A percentile compares a stretch with the other conserved stretches of the same genome.
Evolutionary conservation across 164 flowering plant species (phyloP).

Genomic region (Liquidambar formosana): DNA sequence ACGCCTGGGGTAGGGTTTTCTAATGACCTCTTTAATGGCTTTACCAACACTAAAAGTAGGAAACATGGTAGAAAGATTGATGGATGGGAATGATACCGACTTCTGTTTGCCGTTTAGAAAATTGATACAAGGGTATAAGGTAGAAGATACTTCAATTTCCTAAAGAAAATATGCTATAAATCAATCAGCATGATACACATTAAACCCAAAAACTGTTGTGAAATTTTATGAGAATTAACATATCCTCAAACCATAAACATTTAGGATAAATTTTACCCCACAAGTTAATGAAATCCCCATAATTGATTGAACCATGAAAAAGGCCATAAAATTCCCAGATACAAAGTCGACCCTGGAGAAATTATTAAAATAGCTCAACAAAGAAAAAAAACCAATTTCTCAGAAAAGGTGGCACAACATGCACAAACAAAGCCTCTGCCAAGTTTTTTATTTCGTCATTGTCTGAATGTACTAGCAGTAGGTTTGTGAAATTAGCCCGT

Average conservation of each 20-base stretch:
- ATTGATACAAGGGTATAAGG: too few relatives aligned
- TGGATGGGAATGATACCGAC: too few relatives aligned
- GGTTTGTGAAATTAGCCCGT: constrained; percentile 43
- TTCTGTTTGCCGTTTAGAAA: too few relatives aligned
- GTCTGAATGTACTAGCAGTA: constrained; percentile 12
- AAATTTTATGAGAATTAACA: background rate
- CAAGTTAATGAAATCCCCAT: background rate
- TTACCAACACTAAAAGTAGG: too few relatives aligned
- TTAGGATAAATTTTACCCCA: too few relatives aligned
- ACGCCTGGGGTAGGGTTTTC: too few relatives aligned
- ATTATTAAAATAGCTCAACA: constrained; percentile 22
- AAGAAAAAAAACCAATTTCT: background rate
- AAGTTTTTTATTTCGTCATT: constrained; percentile 40
- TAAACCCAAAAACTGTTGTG: background rate
- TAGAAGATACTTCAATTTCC: too few relatives aligned
- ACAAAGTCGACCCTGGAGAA: constrained; percentile 10
- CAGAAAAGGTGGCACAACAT: constrained; percentile 8
- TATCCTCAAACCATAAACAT: background rate
- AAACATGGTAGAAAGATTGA: too few relatives aligned
- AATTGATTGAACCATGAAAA: background rate
- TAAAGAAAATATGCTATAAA: background rate
- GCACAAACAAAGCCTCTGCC: constrained; percentile 10
- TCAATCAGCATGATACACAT: background rate
- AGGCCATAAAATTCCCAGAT: constrained; percentile 8
- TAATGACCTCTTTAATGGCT: too few relatives aligned